Percentiles rank a stretch among this genome's conserved stretches.
These are phyloP conservation scores for Colletotrichum tabaci DNA, from an alignment of 2,329 filamentous ascomycete species.

Conservation along the genomic window DNA sequence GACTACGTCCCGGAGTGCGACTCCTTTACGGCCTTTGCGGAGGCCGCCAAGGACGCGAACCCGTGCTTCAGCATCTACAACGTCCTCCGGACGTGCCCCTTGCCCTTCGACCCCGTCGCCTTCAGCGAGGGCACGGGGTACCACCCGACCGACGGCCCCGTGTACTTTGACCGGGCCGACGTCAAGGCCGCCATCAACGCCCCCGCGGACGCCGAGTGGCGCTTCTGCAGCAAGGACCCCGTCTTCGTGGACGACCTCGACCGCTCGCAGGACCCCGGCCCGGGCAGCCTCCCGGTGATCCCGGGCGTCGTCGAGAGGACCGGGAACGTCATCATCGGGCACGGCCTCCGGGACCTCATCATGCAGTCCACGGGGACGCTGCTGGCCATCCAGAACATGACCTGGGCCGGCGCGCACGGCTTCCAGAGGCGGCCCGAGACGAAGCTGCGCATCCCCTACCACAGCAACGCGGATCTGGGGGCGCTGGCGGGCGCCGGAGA, in stretches of 20 bases:
- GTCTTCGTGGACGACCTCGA: conserved; percentile 63
- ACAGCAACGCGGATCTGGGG: conserved; percentile 56
- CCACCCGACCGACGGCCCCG: conserved; percentile 69
- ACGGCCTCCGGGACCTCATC: conserved; percentile 79
- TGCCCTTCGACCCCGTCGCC: conserved; percentile 77
- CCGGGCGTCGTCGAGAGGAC: conserved; percentile 78
- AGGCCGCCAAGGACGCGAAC: conserved; percentile 71
- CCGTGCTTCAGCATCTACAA: conserved; percentile 87
- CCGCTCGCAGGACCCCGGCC: conserved; percentile 11
- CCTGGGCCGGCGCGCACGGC: conserved; percentile 79
- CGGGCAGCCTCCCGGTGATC: conserved; percentile 58
- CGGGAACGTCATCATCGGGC: conserved; percentile 80
- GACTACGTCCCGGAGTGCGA: conserved; percentile 63
- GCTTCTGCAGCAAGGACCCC: conserved; percentile 60
- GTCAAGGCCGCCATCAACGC: conserved; percentile 80
- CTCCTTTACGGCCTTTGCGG: conserved; percentile 65
- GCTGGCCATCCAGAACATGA: conserved; percentile 85
- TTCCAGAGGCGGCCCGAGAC: conserved; percentile 74
- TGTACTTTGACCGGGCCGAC: conserved; percentile 81
- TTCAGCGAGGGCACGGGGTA: conserved; percentile 78
- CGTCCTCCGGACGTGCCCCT: conserved; percentile 79
- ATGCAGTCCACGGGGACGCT: conserved; percentile 79
- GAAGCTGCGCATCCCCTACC: conserved; percentile 77
- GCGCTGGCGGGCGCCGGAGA: conserved; percentile 71
- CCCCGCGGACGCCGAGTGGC: conserved; percentile 54